A percentile compares a stretch with the other conserved stretches of the same genome.
phyloP scores from a whole-genome alignment of 192 early-diverging fungal genomes.

The Coemansia umbellata region DNA sequence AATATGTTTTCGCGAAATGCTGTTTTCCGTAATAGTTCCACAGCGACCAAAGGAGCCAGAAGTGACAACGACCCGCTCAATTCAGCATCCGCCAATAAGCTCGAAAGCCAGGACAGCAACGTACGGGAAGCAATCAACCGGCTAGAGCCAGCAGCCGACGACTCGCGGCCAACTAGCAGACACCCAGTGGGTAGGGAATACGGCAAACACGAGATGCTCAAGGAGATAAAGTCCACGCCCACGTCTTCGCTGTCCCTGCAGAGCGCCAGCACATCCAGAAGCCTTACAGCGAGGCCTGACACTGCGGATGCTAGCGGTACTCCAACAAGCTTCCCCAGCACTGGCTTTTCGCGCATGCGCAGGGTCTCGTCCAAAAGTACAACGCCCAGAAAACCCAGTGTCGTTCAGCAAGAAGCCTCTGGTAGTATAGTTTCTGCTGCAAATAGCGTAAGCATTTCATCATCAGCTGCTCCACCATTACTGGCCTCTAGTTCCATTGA shows the following conservation, averaged over 20 bases:
- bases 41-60: slow-evolving; percentile 1
- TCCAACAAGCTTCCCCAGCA: slow-evolving; percentile 30
- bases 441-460: too few relatives aligned
- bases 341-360: slow-evolving; percentile 32
- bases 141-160: slow-evolving; percentile 24
- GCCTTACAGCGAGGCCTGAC: not conserved
- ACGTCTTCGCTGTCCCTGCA: not conserved
- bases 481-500: not conserved
- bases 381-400: not conserved
- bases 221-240: slow-evolving; percentile 18
- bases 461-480: not conserved
- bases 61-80: slow-evolving; percentile 28
- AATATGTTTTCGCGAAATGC: slow-evolving; percentile 28
- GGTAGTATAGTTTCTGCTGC: not conserved
- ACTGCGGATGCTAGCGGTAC: not conserved
- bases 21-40: too few relatives aligned
- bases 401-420: not conserved
- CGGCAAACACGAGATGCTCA: slow-evolving; percentile 24
- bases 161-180: slow-evolving; percentile 6
- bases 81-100: not conserved
- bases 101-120: too few relatives aligned
- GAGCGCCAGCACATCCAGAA: not conserved
- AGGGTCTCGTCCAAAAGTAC: slow-evolving; percentile 2
- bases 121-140: slow-evolving; percentile 25
- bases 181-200: not conserved